Conservation (phyloP, 2,329 filamentous ascomycete species). For the Aspergillus versicolor region DNA sequence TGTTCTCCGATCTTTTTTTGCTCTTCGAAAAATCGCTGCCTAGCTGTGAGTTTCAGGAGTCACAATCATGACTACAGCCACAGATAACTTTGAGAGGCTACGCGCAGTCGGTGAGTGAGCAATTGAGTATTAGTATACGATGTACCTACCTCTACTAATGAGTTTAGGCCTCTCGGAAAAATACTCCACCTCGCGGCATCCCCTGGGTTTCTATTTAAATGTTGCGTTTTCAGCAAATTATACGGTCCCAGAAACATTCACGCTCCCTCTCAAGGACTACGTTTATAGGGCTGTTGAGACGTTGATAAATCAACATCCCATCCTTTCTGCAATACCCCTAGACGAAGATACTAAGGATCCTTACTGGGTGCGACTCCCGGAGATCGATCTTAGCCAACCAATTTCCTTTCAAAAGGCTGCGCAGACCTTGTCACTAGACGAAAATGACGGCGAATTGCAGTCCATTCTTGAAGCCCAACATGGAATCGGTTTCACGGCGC, state of each 20-base stretch:
- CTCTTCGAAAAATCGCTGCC: background rate
- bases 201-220: slow-evolving; percentile 46
- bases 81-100: slow-evolving; percentile 48
- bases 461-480: slow-evolving; percentile 43
- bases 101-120: slow-evolving; percentile 30
- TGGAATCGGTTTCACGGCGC: slow-evolving; percentile 37
- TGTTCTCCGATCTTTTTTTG: background rate
- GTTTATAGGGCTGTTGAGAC: slow-evolving; percentile 38
- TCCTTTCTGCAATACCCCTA: slow-evolving; percentile 44
- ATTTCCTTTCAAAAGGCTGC: slow-evolving; percentile 36
- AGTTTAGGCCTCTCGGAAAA: slow-evolving; percentile 44
- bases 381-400: slow-evolving; percentile 41
- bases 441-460: slow-evolving; percentile 43
- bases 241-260: slow-evolving; percentile 26
- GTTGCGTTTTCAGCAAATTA: slow-evolving; percentile 43
- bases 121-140: background rate
- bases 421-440: slow-evolving; percentile 15
- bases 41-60: background rate
- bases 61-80: slow-evolving; percentile 52
- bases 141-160: background rate
- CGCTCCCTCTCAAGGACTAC: slow-evolving; percentile 27
- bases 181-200: slow-evolving; percentile 45
- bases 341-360: slow-evolving; percentile 41
- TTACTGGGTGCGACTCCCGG: slow-evolving; percentile 46
- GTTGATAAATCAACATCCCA: slow-evolving; percentile 43